Evolutionary conservation across 1,284 basidiomycete species (phyloP), one percentile per base, ranked within the genome.

Genomic region (Jaminaea rosea): DNA sequence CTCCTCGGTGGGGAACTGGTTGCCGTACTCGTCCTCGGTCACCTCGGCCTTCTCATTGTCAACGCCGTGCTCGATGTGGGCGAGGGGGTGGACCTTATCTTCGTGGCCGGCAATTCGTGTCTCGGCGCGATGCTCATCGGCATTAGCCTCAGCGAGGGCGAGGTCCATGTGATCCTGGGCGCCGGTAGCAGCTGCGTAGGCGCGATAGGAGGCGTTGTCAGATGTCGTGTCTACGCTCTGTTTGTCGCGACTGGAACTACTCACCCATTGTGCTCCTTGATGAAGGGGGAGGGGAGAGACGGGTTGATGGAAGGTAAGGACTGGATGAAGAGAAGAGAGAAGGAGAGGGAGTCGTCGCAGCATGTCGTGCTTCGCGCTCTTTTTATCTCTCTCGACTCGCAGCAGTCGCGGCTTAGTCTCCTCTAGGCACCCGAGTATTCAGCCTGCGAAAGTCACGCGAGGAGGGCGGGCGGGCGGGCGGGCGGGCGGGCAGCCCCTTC

Each of bases 1-100:
- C 44, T 69, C 58, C 0, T 72, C 62, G 29, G 63, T 63, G 19
- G 67, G 65, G 28, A 53, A 53, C 26, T 21, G 28, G n/a, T 53
- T 52, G 45, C 54, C 46, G 45, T 59, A 59, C 48, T 62, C 59
- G 27, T 47, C 50, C 42, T 62, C 52, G 5, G 49, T 41, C 23
- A 50, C 47, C n/a, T 56, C 47, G 32, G 53, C 49, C 46, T 60
- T 57, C 2, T 44, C 41, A 29, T 34, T 6, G 6, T 3, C 9
- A 7, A 3, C 29, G 32, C 50, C 59, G 3, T 29, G 21, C 28
- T 63, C 58, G 44, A 62, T 51, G 56, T 60, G 63, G 34, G 36
- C 59, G 26, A 60, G 46, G 37, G 60, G 61, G 45, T 63, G 60
- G 11, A 32, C 27, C 4, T 53, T 54, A 31, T 57, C 49, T 26